Evolutionary conservation across 805 yeast species (phyloP), one percentile per base, ranked within the genome.

Genomic region (Novakomyces olei): DNA sequence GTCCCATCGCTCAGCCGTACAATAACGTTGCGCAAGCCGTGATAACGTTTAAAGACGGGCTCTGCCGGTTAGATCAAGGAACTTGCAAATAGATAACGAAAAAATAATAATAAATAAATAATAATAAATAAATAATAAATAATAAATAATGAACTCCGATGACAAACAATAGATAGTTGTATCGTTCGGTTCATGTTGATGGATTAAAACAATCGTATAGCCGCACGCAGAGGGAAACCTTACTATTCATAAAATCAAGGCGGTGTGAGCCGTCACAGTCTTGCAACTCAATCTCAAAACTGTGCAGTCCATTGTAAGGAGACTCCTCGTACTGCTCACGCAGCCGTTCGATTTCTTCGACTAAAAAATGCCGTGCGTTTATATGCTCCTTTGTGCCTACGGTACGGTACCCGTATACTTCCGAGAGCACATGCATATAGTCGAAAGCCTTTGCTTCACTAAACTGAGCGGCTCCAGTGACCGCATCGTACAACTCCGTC

Each of bases 1-100:
- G 32, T 29, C 14, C 32, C 32, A n/a, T 29, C 19, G 15, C 32
- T 29, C 24, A 29, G 24, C n/a, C 32, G 32, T 14, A 29, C 32
- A 6, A 19, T 25, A 19, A 29, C 14, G 22, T 29, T 29, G 14
- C 10, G 15, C 5, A 29, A 15, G n/a, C 15, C 15, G 12, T 29
- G 32, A 4, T 29, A 29, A 14, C 20, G 19, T 29, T 29, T 29
- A 5, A 29, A 19, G 4, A 29, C 32, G 14, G 12, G 6, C 8
- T 29, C n/a, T n/a, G n/a, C n/a, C n/a, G n/a, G n/a, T n/a, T n/a
- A n/a, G n/a, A n/a, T n/a, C n/a, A n/a, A n/a, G n/a, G n/a, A n/a
- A n/a, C n/a, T n/a, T n/a, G n/a, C n/a, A n/a, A n/a, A n/a, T n/a
- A n/a, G n/a, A n/a, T n/a, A n/a, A n/a, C n/a, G n/a, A n/a, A n/a